Percentiles rank a stretch among this genome's conserved stretches.
phyloP scores from a whole-genome alignment of 441 rosid genomes.

The Aquilaria agallochum region DNA sequence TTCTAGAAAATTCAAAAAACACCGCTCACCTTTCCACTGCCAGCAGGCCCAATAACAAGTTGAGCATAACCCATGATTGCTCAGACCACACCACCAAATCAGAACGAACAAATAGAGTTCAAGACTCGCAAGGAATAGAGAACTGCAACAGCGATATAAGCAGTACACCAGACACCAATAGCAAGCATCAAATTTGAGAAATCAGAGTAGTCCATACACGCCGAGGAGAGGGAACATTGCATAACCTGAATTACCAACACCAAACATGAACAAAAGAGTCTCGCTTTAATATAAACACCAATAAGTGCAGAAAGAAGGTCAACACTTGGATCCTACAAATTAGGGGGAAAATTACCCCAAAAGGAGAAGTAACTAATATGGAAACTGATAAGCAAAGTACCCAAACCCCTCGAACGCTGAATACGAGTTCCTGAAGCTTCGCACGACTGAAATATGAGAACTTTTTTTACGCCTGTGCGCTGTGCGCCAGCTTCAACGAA shows the following conservation, averaged over 20 bases:
- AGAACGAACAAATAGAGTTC: conserved; percentile 35
- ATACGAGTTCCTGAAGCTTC: too few relatives aligned
- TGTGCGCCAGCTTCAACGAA: too few relatives aligned
- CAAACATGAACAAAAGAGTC: neutral
- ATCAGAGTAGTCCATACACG: conserved; percentile 55
- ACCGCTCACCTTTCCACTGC: conserved; percentile 70
- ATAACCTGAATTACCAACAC: conserved; percentile 24
- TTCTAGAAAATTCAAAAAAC: too few relatives aligned
- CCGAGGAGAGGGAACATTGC: conserved; percentile 23
- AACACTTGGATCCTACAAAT: neutral
- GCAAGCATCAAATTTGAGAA: conserved; percentile 48
- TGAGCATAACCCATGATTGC: conserved; percentile 76
- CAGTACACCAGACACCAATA: conserved; percentile 78
- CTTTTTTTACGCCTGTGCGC: too few relatives aligned
- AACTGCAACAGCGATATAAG: conserved; percentile 67
- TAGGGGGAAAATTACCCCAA: too few relatives aligned
- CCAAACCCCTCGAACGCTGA: too few relatives aligned
- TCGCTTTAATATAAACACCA: neutral
- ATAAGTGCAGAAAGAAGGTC: neutral
- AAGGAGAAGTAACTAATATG: too few relatives aligned
- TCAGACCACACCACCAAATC: conserved; percentile 15
- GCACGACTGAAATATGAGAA: too few relatives aligned
- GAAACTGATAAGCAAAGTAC: too few relatives aligned
- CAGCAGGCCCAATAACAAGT: conserved; percentile 78
- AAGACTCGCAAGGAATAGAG: conserved; percentile 56